Percentiles rank a stretch among this genome's conserved stretches.
phyloP scores from a whole-genome alignment of 371 early-diverging fungal species.

The Zopfochytrium polystomum region DNA sequence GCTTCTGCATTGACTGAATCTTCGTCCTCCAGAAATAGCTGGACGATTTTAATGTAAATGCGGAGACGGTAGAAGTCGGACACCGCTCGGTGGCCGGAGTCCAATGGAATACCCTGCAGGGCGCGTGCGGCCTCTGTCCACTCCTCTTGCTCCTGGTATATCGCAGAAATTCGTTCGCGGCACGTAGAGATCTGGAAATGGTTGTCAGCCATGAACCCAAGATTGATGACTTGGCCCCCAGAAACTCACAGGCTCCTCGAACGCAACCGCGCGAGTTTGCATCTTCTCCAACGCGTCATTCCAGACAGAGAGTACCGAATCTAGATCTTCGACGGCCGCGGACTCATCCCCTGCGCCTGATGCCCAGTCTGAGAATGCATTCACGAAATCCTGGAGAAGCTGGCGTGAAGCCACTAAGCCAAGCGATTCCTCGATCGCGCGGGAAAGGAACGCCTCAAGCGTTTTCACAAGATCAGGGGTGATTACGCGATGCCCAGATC shows the following conservation, averaged over 20 bases:
- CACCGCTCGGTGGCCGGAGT: constrained; percentile 77
- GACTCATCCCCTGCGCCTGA: constrained; percentile 51
- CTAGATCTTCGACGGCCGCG: constrained; percentile 10
- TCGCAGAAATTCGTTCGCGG: constrained; percentile 68
- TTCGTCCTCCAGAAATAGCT: constrained; percentile 78
- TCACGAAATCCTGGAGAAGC: constrained; percentile 63
- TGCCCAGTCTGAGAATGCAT: constrained; percentile 37
- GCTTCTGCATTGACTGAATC: constrained; percentile 77
- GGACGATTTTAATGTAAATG: constrained; percentile 81
- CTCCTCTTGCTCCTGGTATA: constrained; percentile 72
- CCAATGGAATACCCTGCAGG: constrained; percentile 79
- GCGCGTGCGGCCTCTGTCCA: constrained; percentile 76
- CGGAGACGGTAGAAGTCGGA: constrained; percentile 74
- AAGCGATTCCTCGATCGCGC: constrained; percentile 64
- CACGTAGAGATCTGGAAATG: constrained; percentile 58
- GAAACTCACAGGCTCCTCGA: constrained; percentile 75
- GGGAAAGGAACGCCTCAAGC: no score
- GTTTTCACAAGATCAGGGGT: no score
- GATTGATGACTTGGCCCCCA: background rate
- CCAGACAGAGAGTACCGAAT: constrained; percentile 23
- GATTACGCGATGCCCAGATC: no score
- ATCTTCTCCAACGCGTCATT: constrained; percentile 26
- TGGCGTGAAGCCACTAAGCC: constrained; percentile 75
- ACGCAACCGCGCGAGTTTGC: constrained; percentile 65
- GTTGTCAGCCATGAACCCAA: background rate